These are phyloP conservation scores for Takakia lepidozioides DNA, from an alignment of 225 moss, liverwort and hornwort genomes.

Conservation along the genomic window DNA sequence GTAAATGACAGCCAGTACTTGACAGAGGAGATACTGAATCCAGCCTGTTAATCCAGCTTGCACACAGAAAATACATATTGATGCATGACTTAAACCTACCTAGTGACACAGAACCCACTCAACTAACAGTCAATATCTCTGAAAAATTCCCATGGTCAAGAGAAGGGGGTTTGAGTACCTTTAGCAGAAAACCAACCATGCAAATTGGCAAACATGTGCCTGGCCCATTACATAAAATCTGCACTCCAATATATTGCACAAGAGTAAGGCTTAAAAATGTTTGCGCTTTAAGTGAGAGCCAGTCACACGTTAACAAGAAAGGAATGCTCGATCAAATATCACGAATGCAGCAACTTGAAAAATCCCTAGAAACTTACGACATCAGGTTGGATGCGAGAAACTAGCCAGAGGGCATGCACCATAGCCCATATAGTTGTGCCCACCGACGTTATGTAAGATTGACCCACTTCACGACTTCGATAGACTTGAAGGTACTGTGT, in stretches of 20 bases:
- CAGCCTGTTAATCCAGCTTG: too few relatives aligned
- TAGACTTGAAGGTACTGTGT: slow-evolving; percentile 46
- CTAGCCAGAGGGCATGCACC: slow-evolving; percentile 54
- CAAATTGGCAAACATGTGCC: slow-evolving; percentile 95
- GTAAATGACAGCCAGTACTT: too few relatives aligned
- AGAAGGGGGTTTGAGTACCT: too few relatives aligned
- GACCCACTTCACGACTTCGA: slow-evolving; percentile 94
- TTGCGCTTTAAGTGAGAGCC: not conserved
- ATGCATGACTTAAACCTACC: too few relatives aligned
- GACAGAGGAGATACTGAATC: too few relatives aligned
- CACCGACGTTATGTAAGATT: slow-evolving; percentile 75
- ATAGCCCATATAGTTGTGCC: slow-evolving; percentile 73
- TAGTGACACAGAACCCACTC: too few relatives aligned
- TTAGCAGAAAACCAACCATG: slow-evolving; percentile 71
- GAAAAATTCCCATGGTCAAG: too few relatives aligned
- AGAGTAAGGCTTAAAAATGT: too few relatives aligned
- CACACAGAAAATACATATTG: too few relatives aligned
- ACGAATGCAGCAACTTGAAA: too few relatives aligned
- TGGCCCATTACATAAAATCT: slow-evolving; percentile 95
- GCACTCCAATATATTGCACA: slow-evolving; percentile 14
- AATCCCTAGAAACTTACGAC: slow-evolving; percentile 51
- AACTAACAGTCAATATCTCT: too few relatives aligned
- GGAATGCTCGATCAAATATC: too few relatives aligned
- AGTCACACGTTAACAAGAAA: not conserved
- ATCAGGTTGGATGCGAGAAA: slow-evolving; percentile 68